Conservation (phyloP, 257 asterid genomes). For the Primulina eburnea region DNA sequence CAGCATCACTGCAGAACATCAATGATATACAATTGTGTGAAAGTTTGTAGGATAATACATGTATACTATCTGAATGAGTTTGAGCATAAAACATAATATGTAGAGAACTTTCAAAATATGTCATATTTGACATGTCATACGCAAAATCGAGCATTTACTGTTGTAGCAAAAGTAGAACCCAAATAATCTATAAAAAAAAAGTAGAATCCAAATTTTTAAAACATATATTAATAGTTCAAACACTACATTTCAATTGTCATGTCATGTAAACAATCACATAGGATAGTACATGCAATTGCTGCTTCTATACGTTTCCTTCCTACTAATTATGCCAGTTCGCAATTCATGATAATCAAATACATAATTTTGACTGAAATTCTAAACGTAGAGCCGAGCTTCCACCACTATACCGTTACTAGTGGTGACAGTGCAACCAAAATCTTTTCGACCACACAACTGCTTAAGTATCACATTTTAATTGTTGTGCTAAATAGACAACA, state of each 20-base stretch:
- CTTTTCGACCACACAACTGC: neutral
- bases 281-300: neutral
- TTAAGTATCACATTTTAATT: too few relatives aligned
- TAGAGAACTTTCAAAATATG: neutral
- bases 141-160: neutral
- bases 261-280: neutral
- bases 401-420: neutral
- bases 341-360: neutral
- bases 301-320: neutral
- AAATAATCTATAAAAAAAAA: too few relatives aligned
- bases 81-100: neutral
- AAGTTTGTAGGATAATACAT: neutral
- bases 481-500: too few relatives aligned
- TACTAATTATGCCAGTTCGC: neutral
- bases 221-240: neutral
- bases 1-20: constrained; percentile 53
- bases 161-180: neutral
- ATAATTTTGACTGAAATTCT: neutral
- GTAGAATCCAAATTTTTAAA: neutral
- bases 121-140: neutral
- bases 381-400: neutral
- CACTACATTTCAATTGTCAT: neutral
- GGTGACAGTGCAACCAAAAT: neutral
- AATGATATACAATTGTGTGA: neutral
- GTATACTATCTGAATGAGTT: neutral